Evolutionary conservation across 2,329 filamentous ascomycete genomes (phyloP).

Genomic region (Diaporthe sp.): DNA sequence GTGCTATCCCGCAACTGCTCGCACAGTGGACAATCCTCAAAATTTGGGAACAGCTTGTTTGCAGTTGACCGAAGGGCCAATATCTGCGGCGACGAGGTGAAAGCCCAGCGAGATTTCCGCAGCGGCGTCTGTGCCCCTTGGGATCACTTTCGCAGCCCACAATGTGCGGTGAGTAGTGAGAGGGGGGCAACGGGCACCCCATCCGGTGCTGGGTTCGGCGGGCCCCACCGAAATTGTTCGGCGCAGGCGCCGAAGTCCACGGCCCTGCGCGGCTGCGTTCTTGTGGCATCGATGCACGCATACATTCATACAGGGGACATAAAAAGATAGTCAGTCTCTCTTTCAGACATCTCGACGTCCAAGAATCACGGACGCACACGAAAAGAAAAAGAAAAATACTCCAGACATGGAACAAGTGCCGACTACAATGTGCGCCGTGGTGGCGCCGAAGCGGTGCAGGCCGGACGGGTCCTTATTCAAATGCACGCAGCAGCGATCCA

Average conservation of each 20-base stretch:
- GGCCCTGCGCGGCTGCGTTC: background rate
- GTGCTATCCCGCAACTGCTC: no score
- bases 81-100: background rate
- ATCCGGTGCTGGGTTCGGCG: conserved; percentile 2
- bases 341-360: no score
- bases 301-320: background rate
- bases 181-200: background rate
- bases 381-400: no score
- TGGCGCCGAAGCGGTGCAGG: conserved; percentile 50
- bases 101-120: background rate
- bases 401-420: conserved; percentile 19
- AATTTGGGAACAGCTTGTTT: background rate
- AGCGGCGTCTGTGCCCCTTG: background rate
- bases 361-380: no score
- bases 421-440: conserved; percentile 49
- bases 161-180: background rate
- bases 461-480: conserved; percentile 53
- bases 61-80: background rate
- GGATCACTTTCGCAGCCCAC: background rate
- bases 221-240: conserved; percentile 25
- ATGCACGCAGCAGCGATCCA: conserved; percentile 50
- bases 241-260: conserved; percentile 16
- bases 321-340: background rate
- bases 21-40: background rate
- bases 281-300: background rate